Conservation (phyloP, 2,329 filamentous ascomycete species). For the Daldinia sp. region DNA sequence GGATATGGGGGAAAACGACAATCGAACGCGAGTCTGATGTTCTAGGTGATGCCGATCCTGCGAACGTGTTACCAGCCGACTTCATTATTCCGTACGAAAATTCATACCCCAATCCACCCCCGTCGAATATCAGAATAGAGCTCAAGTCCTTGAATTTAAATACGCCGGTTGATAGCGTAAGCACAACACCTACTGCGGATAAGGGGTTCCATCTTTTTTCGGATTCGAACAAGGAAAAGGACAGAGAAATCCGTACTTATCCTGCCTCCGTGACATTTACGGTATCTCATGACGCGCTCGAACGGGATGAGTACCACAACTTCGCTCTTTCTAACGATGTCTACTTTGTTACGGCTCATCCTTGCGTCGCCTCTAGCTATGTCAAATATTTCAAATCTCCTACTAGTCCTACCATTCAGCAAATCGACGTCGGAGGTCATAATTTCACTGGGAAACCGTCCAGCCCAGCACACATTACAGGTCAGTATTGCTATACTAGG, state of each 20-base stretch:
- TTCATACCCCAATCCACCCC: conserved; percentile 57
- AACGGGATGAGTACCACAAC: conserved; percentile 51
- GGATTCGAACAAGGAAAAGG: conserved; percentile 45
- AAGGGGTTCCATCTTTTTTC: conserved; percentile 51
- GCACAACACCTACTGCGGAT: conserved; percentile 55
- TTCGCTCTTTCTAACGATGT: conserved; percentile 65
- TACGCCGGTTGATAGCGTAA: conserved; percentile 53
- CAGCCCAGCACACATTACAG: conserved; percentile 57
- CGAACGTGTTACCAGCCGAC: conserved; percentile 65
- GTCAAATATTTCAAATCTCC: conserved; percentile 67
- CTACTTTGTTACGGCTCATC: conserved; percentile 72
- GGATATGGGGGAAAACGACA: conserved; percentile 67
- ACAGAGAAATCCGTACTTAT: conserved; percentile 49
- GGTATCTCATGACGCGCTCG: conserved; percentile 52
- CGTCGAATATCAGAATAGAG: conserved; percentile 56
- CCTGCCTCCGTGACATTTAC: conserved; percentile 53
- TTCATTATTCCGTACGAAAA: conserved; percentile 69
- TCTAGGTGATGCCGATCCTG: conserved; percentile 64
- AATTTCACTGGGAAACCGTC: conserved; percentile 55
- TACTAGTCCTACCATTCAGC: conserved; percentile 66
- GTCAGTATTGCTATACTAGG: conserved; percentile 46
- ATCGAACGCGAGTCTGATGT: conserved; percentile 69
- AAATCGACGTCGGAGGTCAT: conserved; percentile 61
- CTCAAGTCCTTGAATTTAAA: conserved; percentile 61
- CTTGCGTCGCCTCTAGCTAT: conserved; percentile 66